Conservation (phyloP, 495 filamentous ascomycete genomes). For the Zalerion maritima region DNA sequence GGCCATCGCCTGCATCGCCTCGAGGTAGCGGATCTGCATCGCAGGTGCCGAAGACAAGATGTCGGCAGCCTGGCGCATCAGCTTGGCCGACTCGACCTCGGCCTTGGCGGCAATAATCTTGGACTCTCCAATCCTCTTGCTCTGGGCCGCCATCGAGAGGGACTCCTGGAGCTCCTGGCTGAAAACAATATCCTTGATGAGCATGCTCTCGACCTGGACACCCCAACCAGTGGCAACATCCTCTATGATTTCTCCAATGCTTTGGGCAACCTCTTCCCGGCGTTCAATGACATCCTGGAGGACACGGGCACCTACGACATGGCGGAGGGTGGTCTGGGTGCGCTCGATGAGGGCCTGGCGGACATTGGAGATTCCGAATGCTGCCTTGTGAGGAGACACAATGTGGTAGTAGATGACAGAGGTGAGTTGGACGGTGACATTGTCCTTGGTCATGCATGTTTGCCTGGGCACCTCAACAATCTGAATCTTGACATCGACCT, state of each 20-base stretch:
- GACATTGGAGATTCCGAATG: conserved; percentile 92
- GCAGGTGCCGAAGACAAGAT: conserved; percentile 85
- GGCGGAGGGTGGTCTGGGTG: conserved; percentile 93
- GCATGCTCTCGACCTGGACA: conserved; percentile 92
- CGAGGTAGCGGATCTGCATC: conserved; percentile 97
- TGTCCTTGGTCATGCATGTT: conserved; percentile 99
- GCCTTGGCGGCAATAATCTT: conserved; percentile 96
- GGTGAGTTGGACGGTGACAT: conserved; percentile 83
- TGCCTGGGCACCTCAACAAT: conserved; percentile 95
- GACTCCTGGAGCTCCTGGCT: conserved; percentile 88
- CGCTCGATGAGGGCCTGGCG: conserved; percentile 91
- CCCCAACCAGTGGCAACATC: conserved; percentile 91
- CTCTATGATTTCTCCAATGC: conserved; percentile 94
- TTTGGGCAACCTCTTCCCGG: conserved; percentile 88
- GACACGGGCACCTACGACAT: conserved; percentile 91
- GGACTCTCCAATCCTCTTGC: conserved; percentile 93
- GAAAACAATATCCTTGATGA: conserved; percentile 99
- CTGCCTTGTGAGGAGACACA: conserved; percentile 85
- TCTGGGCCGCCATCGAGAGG: conserved; percentile 99
- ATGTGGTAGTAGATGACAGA: conserved; percentile 99
- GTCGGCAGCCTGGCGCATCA: conserved; percentile 97
- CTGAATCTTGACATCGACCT: conserved; percentile 98
- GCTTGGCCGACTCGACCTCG: conserved; percentile 90
- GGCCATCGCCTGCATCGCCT: conserved; percentile 99
- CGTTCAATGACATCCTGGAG: conserved; percentile 98